Conservation (phyloP, 257 asterid genomes). For the Craterostigma plantagineum region DNA sequence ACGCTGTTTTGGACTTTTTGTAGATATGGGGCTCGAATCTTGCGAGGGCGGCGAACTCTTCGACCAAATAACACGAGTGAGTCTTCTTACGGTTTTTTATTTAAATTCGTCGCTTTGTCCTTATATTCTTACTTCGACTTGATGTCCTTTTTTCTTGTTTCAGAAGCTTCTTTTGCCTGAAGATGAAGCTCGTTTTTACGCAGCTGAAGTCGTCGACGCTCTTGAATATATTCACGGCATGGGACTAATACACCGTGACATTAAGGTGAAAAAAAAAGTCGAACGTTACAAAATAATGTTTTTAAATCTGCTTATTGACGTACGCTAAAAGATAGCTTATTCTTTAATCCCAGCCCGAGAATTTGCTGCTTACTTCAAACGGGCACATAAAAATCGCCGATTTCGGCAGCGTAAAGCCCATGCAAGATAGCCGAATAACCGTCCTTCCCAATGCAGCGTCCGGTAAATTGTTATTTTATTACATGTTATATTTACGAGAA, state of each 20-base stretch:
- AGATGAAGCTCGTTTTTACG: conserved; percentile 83
- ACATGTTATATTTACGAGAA: not conserved
- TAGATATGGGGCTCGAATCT: conserved; percentile 98
- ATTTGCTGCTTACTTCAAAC: conserved; percentile 71
- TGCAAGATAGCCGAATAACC: conserved; percentile 84
- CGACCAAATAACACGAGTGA: conserved; percentile 89
- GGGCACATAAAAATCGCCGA: conserved; percentile 98
- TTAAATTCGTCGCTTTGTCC: not conserved
- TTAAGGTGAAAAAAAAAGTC: conserved; percentile 40
- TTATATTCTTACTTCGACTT: not conserved
- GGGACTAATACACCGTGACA: conserved; percentile 96
- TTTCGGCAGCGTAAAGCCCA: conserved; percentile 96
- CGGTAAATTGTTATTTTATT: conserved; percentile 36
- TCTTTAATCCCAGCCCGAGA: conserved; percentile 72
- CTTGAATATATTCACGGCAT: conserved; percentile 91
- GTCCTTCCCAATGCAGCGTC: conserved; percentile 98
- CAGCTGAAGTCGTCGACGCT: conserved; percentile 97
- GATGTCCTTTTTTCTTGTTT: conserved; percentile 3
- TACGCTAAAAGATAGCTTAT: conserved; percentile 11
- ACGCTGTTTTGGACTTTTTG: conserved; percentile 16
- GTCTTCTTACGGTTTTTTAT: not conserved
- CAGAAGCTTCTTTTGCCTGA: conserved; percentile 91
- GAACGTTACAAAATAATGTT: no score
- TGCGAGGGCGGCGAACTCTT: conserved; percentile 99
- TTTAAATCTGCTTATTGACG: not conserved